phyloP scores from a whole-genome alignment of 2,329 filamentous ascomycete species.

The Fusarium humuli region DNA sequence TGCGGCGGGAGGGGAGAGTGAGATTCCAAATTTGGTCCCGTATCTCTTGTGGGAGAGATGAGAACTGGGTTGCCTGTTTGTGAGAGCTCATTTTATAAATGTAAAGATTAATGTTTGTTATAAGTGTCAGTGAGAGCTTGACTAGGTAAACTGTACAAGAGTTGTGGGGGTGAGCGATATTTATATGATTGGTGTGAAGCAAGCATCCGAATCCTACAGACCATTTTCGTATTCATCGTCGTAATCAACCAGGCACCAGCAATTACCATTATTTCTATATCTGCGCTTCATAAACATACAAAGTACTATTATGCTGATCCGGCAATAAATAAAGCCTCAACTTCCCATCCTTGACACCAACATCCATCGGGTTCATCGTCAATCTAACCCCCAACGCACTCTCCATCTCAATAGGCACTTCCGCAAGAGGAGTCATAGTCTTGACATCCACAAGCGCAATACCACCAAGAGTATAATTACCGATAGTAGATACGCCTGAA shows the following conservation, averaged over 20 bases:
- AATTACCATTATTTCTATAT: constrained; percentile 16
- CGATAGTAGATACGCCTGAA: constrained; percentile 57
- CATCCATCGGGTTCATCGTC: constrained; percentile 63
- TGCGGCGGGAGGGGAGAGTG: constrained; percentile 43
- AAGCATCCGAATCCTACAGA: background rate
- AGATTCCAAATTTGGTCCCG: constrained; percentile 48
- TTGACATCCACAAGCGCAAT: constrained; percentile 59
- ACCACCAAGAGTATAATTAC: constrained; percentile 55
- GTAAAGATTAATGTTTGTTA: background rate
- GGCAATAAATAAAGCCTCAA: constrained; percentile 61
- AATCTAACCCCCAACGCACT: constrained; percentile 54
- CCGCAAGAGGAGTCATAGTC: constrained; percentile 58
- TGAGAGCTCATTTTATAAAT: background rate
- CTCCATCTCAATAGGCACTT: constrained; percentile 58
- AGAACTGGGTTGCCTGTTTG: background rate
- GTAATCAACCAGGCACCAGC: constrained; percentile 34
- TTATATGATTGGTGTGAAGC: background rate
- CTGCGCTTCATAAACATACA: constrained; percentile 61
- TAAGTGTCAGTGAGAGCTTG: no score
- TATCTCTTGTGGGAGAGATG: constrained; percentile 45
- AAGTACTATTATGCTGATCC: constrained; percentile 58
- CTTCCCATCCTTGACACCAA: constrained; percentile 56
- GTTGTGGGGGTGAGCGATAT: background rate
- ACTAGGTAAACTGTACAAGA: background rate
- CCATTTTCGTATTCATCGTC: constrained; percentile 17